Evolutionary conservation across 2,329 filamentous ascomycete species (phyloP).

Genomic region (Aspergillus novoparasiticus): DNA sequence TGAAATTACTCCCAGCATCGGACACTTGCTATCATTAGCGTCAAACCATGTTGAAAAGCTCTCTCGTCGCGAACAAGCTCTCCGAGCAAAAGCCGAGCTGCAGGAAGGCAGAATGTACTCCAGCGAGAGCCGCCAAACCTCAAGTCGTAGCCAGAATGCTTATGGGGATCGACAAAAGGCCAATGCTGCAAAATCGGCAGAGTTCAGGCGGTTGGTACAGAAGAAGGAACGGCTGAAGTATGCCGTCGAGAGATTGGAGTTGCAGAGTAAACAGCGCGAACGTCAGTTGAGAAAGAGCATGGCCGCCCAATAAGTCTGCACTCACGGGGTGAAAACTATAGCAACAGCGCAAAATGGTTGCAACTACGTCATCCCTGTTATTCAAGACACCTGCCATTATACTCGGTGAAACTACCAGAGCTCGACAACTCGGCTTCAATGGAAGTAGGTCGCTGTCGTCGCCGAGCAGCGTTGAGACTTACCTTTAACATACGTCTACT

Average conservation of each 20-base stretch:
- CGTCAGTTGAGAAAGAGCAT: constrained; percentile 73
- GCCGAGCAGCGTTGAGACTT: neutral
- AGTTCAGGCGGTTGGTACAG: constrained; percentile 70
- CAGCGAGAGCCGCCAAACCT: constrained; percentile 36
- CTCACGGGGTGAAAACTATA: neutral
- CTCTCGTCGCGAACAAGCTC: constrained; percentile 76
- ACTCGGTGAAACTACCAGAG: neutral
- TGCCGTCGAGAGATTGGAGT: constrained; percentile 79
- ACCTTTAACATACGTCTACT: neutral
- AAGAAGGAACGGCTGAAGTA: constrained; percentile 85
- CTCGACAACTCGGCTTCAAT: neutral
- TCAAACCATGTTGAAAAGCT: constrained; percentile 81
- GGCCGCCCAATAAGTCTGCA: constrained; percentile 52
- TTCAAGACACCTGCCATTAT: neutral
- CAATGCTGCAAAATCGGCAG: constrained; percentile 52
- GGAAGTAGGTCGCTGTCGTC: neutral
- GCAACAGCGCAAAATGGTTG: neutral
- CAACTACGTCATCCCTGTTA: neutral
- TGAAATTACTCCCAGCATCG: constrained; percentile 86
- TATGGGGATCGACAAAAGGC: constrained; percentile 26
- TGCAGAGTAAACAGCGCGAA: constrained; percentile 79
- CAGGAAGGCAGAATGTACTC: constrained; percentile 71
- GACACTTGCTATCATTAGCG: constrained; percentile 77
- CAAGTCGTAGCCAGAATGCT: constrained; percentile 20
- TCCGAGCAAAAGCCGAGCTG: constrained; percentile 80